Evolutionary conservation across 495 filamentous ascomycete genomes (phyloP).

Genomic region (Wilcoxina mikolae): DNA sequence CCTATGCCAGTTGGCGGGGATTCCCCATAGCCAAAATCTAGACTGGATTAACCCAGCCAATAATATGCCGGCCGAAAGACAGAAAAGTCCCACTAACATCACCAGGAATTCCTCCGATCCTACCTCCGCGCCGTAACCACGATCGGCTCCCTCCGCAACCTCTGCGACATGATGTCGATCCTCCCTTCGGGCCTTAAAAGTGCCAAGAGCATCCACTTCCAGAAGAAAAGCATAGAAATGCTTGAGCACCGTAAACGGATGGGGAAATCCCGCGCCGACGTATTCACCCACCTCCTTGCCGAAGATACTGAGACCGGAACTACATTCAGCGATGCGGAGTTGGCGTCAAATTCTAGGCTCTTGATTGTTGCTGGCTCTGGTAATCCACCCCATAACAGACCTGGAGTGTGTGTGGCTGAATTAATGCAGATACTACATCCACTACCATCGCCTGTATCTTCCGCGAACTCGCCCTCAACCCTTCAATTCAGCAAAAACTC

Average conservation of each 20-base stretch:
- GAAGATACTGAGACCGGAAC: conserved; percentile 5
- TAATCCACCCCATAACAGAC: too few relatives aligned
- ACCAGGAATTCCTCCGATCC: background rate
- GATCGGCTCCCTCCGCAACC: conserved; percentile 2
- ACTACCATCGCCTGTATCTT: conserved; percentile 1
- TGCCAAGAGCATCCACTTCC: conserved; percentile 7
- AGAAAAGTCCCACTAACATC: background rate
- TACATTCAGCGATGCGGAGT: conserved; percentile 8
- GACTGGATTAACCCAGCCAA: too few relatives aligned
- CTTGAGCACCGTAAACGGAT: conserved; percentile 10
- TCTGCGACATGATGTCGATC: conserved; percentile 13
- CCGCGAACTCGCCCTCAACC: background rate
- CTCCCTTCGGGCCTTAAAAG: conserved; percentile 5
- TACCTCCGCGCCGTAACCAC: background rate
- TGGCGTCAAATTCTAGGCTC: too few relatives aligned
- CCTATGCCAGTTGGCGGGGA: too few relatives aligned
- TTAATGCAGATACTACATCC: conserved; percentile 5
- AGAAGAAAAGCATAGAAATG: conserved; percentile 1
- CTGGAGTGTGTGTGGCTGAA: too few relatives aligned
- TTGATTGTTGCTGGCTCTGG: too few relatives aligned
- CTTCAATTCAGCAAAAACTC: background rate
- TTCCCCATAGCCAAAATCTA: conserved; percentile 11
- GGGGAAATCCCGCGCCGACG: conserved; percentile 11
- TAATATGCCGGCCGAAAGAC: too few relatives aligned
- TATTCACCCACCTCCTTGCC: conserved; percentile 15